Evolutionary conservation across 768 basidiomycete genomes (phyloP), one percentile per base, ranked within the genome.

Genomic region (Tulasnella sp.): DNA sequence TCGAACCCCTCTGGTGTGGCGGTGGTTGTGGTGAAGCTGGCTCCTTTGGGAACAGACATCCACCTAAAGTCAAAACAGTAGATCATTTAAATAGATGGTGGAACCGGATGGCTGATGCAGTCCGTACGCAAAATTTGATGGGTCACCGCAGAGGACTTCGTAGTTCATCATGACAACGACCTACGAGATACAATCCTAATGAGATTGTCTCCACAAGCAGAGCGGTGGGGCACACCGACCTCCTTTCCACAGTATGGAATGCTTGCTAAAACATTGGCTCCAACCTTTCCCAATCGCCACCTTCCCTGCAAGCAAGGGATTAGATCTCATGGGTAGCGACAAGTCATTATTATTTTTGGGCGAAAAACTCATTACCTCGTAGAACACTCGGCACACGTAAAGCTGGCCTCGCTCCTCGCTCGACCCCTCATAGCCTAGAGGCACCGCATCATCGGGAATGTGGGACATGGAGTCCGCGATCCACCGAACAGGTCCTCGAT

Each of bases 71-170:
- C 15, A 7, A 7, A 5, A 38, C 34, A 38, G 5, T 11, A 11
- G 24, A 11, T 11, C 24, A 49, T 12, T 49, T 11, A 11, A 22
- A 11, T 49, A n/a, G n/a, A n/a, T n/a, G n/a, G n/a, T n/a, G n/a
- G n/a, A n/a, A n/a, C n/a, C n/a, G n/a, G 4, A 25, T 8, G 4
- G 10, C 10, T 34, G 19, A 12, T 4, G n/a, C 19, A 27, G 30
- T 17, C 19, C 57, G 25, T 46, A 59, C 57, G 57, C 57, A 46
- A 59, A 59, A 30, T 49, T n/a, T n/a, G 49, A 25, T 17, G 44
- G 42, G 25, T 29, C 57, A 19, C 57, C 57, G 21, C 48, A 59
- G 12, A 59, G 57, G 25, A 59, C 45, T 15, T 49, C 31, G n/a
- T 46, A 59, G n/a, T 49, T 41, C 27, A 38, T 38, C 34, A 38